These are phyloP conservation scores for Staphylotrichum longicolle DNA, from an alignment of 495 filamentous ascomycete genomes.

Conservation along the genomic window DNA sequence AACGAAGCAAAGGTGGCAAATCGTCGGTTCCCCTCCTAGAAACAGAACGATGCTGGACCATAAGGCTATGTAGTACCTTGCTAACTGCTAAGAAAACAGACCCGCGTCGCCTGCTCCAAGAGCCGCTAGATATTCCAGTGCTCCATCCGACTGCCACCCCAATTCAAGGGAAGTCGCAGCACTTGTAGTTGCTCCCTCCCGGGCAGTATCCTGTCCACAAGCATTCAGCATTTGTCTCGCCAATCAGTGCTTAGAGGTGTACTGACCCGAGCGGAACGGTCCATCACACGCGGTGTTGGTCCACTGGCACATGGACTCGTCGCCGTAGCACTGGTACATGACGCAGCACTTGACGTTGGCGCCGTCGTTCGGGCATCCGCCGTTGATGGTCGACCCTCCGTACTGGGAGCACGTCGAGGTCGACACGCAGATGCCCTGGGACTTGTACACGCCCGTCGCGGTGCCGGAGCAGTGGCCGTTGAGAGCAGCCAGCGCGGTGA, in stretches of 20 bases:
- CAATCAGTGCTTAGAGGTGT: background rate
- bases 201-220: background rate
- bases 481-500: background rate
- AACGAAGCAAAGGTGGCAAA: too few species aligned
- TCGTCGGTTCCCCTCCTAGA: too few species aligned
- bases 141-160: too few species aligned
- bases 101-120: too few species aligned
- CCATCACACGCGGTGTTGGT: background rate
- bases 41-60: too few species aligned
- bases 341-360: conserved; percentile 1
- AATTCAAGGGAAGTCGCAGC: background rate
- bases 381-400: background rate
- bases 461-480: conserved; percentile 2
- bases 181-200: conserved; percentile 1
- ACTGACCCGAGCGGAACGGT: background rate
- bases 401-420: background rate
- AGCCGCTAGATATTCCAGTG: too few species aligned
- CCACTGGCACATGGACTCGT: conserved; percentile 3
- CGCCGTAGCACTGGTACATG: background rate
- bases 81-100: too few species aligned
- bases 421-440: background rate
- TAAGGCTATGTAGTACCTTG: too few species aligned
- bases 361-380: background rate
- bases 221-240: too few species aligned
- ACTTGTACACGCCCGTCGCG: background rate